Conservation (phyloP, 306 rosid species). For the Rosa chinensis region DNA sequence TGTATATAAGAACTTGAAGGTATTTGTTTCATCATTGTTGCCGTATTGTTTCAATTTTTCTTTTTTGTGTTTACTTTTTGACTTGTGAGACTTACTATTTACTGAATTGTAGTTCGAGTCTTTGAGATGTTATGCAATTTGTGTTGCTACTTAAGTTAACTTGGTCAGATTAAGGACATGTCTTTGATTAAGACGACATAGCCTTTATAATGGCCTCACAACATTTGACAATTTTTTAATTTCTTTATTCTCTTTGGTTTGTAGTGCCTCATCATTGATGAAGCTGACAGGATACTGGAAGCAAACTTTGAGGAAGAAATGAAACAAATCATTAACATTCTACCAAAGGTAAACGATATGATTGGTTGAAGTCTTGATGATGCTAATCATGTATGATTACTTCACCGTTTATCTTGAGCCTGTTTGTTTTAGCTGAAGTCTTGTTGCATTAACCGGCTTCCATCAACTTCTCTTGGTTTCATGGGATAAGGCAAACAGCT, state of each 20-base stretch:
- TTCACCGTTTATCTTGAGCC: not conserved
- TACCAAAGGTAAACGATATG: conserved; percentile 67
- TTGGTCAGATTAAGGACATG: not conserved
- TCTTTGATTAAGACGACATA: not conserved
- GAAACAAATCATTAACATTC: conserved; percentile 76
- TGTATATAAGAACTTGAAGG: conserved; percentile 73
- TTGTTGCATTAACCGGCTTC: not conserved
- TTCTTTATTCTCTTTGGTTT: conserved; percentile 12
- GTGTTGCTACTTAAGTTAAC: not conserved
- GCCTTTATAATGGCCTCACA: not conserved
- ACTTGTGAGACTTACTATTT: not conserved
- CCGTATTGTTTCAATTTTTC: not conserved
- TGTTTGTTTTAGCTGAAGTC: not conserved
- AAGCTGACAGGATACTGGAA: conserved; percentile 97
- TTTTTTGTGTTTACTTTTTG: not conserved
- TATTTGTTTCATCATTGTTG: conserved; percentile 6
- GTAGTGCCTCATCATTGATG: conserved; percentile 92
- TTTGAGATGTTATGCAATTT: not conserved
- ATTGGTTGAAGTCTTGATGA: not conserved
- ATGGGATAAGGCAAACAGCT: not conserved
- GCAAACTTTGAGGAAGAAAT: conserved; percentile 95
- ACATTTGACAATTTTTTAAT: not conserved
- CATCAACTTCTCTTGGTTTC: not conserved
- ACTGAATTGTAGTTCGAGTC: not conserved
- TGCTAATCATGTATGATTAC: not conserved